Base-by-base conservation (phyloP, 257 asterid genomes). In the Echium plantagineum region DNA sequence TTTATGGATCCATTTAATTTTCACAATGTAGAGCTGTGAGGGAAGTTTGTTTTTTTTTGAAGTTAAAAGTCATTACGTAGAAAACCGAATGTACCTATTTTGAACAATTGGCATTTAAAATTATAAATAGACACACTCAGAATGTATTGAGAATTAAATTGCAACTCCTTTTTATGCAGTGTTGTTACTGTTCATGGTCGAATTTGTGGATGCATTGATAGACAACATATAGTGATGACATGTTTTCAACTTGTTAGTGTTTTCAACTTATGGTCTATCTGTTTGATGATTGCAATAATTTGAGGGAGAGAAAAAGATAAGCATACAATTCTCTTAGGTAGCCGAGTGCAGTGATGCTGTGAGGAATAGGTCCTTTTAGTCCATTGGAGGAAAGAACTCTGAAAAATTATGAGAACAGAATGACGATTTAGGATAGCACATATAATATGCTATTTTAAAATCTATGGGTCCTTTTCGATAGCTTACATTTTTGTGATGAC, bases 291-390 rank as follows among this genome's bases (percentile, higher is more conserved):
- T 38, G 48, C 48, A 10, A 38, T 38, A 42, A 42, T 42, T 42
- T 42, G 49, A 35, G 16, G 3, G 49, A 42, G 10, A 12, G 49
- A 42, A 12, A 42, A 42, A 13, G 49, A 15, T 71, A 55, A 52
- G 47, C 79, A 10, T 82, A 86, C 95, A 84, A 24, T 72, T 80
- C 81, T 70, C 72, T 82, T 59, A 86, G 85, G 75, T 78, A 61
- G 53, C 52, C 66, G 71, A 86, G 81, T 59, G 75, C 59, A 4
- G 81, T 73, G 62, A 86, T 70, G 65, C 85, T 80, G 35, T 69
- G 65, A 51, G 95, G 94, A 54, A 81, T 66, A 32, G 84, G 72
- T 52, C 88, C 94, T 3, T 19, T 59, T 35, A 84, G 79, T 52
- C 56, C 75, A 61, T 67, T 60, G 66, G 17, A 63, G 65, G 87